A percentile compares a stretch with the other conserved stretches of the same genome.
Evolutionary conservation across 768 basidiomycete genomes (phyloP).

Genomic region (Kwoniella pini): DNA sequence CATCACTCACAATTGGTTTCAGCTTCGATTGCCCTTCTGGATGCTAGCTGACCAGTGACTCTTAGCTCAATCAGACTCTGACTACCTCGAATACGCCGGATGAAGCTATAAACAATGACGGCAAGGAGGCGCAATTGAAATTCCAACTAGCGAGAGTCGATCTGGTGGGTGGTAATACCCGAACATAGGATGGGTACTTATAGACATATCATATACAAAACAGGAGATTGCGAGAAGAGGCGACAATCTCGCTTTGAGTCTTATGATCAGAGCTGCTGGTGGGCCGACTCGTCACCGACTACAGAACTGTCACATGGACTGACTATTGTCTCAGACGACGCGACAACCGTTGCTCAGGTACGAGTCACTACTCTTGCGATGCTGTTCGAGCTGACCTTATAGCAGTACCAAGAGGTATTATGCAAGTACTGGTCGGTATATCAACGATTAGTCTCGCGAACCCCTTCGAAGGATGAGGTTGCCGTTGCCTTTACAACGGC

Average conservation of each 20-base stretch:
- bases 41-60: background rate
- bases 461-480: background rate
- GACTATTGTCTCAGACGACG: background rate
- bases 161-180: background rate
- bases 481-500: background rate
- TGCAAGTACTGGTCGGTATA: conserved; percentile 3
- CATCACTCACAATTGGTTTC: background rate
- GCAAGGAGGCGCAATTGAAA: background rate
- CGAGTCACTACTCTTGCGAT: background rate
- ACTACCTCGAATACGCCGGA: background rate
- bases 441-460: background rate
- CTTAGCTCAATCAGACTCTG: background rate
- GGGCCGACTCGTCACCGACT: background rate
- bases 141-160: conserved; percentile 4
- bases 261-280: conserved; percentile 1
- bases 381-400: no score
- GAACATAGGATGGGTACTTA: no score
- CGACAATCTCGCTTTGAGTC: conserved; percentile 4
- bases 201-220: background rate
- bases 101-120: background rate
- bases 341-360: background rate
- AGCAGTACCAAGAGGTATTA: background rate
- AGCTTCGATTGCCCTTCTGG: background rate
- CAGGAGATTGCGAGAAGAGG: background rate
- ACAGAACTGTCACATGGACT: no score